phyloP scores from a whole-genome alignment of 2,329 filamentous ascomycete species.

The Aspergillus sp. region DNA sequence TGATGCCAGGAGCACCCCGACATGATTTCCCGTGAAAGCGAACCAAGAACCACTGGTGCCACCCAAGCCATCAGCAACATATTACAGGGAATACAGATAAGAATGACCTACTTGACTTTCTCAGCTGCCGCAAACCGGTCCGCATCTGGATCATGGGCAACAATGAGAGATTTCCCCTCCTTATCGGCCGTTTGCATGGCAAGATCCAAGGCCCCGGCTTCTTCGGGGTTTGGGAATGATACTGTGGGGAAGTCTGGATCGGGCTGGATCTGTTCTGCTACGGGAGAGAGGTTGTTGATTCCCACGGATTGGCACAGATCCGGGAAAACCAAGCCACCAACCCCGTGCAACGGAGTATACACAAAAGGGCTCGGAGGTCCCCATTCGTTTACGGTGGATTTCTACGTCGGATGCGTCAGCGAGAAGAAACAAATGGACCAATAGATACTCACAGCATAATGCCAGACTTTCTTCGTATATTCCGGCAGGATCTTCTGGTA shows the following conservation, averaged over 20 bases:
- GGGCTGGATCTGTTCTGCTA: constrained; percentile 53
- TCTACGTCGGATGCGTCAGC: constrained; percentile 25
- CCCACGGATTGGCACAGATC: constrained; percentile 33
- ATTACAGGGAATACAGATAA: neutral
- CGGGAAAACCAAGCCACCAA: constrained; percentile 37
- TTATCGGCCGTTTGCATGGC: constrained; percentile 57
- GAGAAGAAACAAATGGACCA: neutral
- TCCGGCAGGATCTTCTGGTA: constrained; percentile 29
- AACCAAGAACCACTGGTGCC: constrained; percentile 53
- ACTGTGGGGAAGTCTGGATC: constrained; percentile 65
- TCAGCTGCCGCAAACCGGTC: constrained; percentile 64
- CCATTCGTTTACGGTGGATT: constrained; percentile 32
- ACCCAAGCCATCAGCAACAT: neutral
- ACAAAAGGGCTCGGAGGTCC: constrained; percentile 37
- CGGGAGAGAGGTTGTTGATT: constrained; percentile 35
- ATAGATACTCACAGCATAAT: constrained; percentile 31
- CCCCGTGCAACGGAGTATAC: constrained; percentile 44
- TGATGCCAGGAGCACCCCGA: constrained; percentile 60
- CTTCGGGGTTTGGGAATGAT: constrained; percentile 65
- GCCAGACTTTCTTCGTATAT: constrained; percentile 31
- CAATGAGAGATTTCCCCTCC: constrained; percentile 50
- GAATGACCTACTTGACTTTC: constrained; percentile 47
- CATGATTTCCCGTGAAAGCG: constrained; percentile 64
- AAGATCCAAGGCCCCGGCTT: constrained; percentile 61
- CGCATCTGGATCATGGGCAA: constrained; percentile 66